A percentile compares a stretch with the other conserved stretches of the same genome.
These are phyloP conservation scores for Rutstroemia sp. DNA, from an alignment of 2,329 filamentous ascomycete species.

Conservation along the genomic window DNA sequence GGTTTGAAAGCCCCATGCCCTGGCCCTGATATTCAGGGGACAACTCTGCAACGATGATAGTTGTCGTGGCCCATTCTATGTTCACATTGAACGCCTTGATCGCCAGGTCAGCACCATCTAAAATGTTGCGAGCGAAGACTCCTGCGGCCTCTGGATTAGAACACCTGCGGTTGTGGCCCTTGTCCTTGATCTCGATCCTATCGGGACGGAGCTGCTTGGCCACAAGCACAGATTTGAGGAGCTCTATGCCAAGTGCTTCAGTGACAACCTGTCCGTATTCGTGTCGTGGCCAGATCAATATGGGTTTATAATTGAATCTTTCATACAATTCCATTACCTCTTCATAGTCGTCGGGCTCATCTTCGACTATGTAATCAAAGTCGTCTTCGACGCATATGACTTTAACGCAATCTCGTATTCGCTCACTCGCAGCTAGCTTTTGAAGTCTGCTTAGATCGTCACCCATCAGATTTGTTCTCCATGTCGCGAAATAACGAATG, in stretches of 20 bases:
- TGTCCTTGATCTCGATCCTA: constrained; percentile 10
- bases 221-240: constrained; percentile 11
- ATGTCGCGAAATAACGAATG: constrained; percentile 8
- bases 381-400: constrained; percentile 10
- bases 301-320: too few species aligned
- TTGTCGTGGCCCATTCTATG: constrained; percentile 1
- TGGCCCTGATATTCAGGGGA: constrained; percentile 10
- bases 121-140: constrained; percentile 9
- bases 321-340: too few species aligned
- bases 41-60: constrained; percentile 9
- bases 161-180: constrained; percentile 1
- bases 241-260: constrained; percentile 9
- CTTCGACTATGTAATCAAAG: neutral
- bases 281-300: constrained; percentile 2
- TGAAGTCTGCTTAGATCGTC: constrained; percentile 10
- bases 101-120: constrained; percentile 9
- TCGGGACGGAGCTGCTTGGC: constrained; percentile 11
- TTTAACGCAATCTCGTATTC: constrained; percentile 10
- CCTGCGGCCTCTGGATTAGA: constrained; percentile 5
- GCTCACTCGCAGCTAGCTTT: constrained; percentile 5
- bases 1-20: constrained; percentile 6
- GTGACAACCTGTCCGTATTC: constrained; percentile 9
- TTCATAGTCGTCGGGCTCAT: neutral
- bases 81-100: constrained; percentile 6
- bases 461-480: constrained; percentile 10